A percentile compares a stretch with the other conserved stretches of the same genome.
Conservation (phyloP, 768 basidiomycete genomes). For the Gymnopilus junonius region DNA sequence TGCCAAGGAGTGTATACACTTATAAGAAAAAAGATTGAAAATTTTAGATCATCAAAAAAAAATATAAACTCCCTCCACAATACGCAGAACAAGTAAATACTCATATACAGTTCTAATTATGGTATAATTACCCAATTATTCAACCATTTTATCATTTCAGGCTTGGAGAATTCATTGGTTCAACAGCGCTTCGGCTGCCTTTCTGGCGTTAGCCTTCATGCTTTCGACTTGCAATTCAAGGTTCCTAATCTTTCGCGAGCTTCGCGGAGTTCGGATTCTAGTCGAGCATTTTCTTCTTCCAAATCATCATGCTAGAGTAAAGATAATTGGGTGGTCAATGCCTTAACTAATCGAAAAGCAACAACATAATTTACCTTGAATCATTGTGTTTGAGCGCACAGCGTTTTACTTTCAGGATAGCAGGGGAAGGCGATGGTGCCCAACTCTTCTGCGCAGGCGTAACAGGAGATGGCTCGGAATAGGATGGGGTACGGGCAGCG, state of each 20-base stretch:
- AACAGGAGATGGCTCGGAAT: conserved; percentile 14
- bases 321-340: background rate
- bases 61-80: no score
- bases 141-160: background rate
- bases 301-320: conserved; percentile 24
- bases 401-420: conserved; percentile 18
- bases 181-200: conserved; percentile 62
- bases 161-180: background rate
- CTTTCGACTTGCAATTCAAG: conserved; percentile 84
- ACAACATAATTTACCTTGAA: conserved; percentile 17
- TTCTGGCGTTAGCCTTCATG: conserved; percentile 74
- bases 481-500: conserved; percentile 10
- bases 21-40: no score
- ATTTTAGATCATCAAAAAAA: no score
- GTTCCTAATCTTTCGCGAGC: conserved; percentile 81
- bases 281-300: conserved; percentile 62
- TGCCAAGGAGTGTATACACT: no score
- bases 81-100: no score
- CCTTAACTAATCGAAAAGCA: background rate
- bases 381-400: conserved; percentile 26
- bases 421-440: conserved; percentile 19
- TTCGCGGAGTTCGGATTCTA: conserved; percentile 73
- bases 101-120: no score
- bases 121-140: background rate
- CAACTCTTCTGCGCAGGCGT: conserved; percentile 5